phyloP scores from a whole-genome alignment of 73 alveolate genomes.

The Symbiodinium natans region DNA sequence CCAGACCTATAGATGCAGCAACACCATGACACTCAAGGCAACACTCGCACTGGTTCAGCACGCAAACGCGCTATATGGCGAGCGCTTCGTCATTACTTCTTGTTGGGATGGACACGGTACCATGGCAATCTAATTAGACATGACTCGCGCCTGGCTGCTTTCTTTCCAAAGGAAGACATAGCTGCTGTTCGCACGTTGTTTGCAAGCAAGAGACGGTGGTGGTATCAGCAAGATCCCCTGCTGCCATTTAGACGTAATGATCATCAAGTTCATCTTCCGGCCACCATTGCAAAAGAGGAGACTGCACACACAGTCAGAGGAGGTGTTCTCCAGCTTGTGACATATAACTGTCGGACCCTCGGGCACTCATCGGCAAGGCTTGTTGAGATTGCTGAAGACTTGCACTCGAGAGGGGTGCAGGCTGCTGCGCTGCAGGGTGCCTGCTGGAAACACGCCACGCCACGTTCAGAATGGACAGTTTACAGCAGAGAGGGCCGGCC shows the following conservation, averaged over 20 bases:
- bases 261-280: no score
- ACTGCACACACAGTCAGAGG: neutral
- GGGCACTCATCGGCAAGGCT: constrained; percentile 10
- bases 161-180: neutral
- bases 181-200: no score
- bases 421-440: constrained; percentile 67
- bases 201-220: no score
- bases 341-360: constrained; percentile 23
- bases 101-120: neutral
- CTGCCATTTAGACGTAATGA: no score
- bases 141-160: neutral
- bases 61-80: no score
- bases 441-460: constrained; percentile 16
- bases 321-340: neutral
- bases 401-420: neutral
- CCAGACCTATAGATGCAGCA: no score
- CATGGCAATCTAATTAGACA: neutral
- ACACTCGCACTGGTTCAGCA: no score
- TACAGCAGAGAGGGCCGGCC: neutral
- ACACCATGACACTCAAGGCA: no score
- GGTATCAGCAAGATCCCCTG: no score
- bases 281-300: no score
- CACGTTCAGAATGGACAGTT: constrained; percentile 11
- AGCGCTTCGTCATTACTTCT: neutral
- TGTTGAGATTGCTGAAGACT: constrained; percentile 31